Evolutionary conservation across 2,329 filamentous ascomycete species (phyloP).

Genomic region (Exutisphaerella laricina): DNA sequence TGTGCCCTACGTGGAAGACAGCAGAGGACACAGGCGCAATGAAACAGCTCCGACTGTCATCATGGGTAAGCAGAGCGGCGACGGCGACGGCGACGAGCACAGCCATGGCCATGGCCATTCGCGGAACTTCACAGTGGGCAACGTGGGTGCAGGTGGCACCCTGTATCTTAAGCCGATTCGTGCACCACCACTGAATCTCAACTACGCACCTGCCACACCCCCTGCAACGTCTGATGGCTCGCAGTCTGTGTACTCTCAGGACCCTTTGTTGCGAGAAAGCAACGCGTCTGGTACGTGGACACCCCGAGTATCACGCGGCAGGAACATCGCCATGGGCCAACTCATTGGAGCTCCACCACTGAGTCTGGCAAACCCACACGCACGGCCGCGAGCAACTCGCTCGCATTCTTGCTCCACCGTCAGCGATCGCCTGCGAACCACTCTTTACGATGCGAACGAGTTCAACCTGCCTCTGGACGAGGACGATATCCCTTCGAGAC

Average conservation of each 20-base stretch:
- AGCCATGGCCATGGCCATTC: slow-evolving; percentile 21
- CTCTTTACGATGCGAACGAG: slow-evolving; percentile 27
- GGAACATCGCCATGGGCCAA: slow-evolving; percentile 8
- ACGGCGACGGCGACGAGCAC: slow-evolving; percentile 23
- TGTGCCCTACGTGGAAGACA: not conserved
- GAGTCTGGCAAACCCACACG: slow-evolving; percentile 21
- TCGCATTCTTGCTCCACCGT: slow-evolving; percentile 71
- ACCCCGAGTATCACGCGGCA: slow-evolving; percentile 16
- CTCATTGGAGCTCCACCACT: slow-evolving; percentile 19
- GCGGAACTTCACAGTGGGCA: slow-evolving; percentile 44
- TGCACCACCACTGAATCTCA: slow-evolving; percentile 17
- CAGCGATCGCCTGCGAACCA: slow-evolving; percentile 50
- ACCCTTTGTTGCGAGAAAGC: slow-evolving; percentile 18
- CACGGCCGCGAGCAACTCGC: slow-evolving; percentile 40
- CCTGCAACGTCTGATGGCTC: slow-evolving; percentile 23
- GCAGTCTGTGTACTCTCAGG: slow-evolving; percentile 12
- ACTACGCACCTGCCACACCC: slow-evolving; percentile 27
- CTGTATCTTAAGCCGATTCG: slow-evolving; percentile 43
- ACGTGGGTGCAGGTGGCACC: slow-evolving; percentile 43
- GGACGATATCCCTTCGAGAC: slow-evolving; percentile 19
- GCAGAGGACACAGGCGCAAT: slow-evolving; percentile 16
- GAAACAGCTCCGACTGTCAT: slow-evolving; percentile 15
- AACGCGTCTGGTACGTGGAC: slow-evolving; percentile 25
- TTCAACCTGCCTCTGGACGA: slow-evolving; percentile 24
- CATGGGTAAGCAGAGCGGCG: slow-evolving; percentile 15